Evolutionary conservation across 257 asterid species (phyloP).

Genomic region (Eucommia ulmoides): DNA sequence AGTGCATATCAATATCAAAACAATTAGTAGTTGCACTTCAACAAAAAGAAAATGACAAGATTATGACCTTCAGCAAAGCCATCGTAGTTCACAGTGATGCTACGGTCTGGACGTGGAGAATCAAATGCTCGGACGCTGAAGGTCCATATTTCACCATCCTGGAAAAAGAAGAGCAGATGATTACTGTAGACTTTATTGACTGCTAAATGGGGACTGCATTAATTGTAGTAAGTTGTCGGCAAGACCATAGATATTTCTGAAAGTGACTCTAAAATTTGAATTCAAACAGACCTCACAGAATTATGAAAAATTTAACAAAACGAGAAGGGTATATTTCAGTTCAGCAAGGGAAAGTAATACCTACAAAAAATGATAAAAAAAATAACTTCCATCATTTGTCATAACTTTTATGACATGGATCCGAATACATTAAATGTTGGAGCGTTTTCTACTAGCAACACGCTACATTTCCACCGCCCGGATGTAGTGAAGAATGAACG

Average conservation of each 20-base stretch:
- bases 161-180: slow-evolving; percentile 16
- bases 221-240: too few relatives aligned
- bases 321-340: too few relatives aligned
- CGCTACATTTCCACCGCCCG: too few relatives aligned
- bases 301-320: too few relatives aligned
- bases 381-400: too few relatives aligned
- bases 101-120: slow-evolving; percentile 62
- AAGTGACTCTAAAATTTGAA: not conserved
- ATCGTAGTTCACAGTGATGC: slow-evolving; percentile 74
- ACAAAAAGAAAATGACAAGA: not conserved
- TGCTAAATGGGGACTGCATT: not conserved
- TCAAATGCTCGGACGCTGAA: slow-evolving; percentile 87
- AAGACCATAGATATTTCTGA: too few relatives aligned
- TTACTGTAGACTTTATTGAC: not conserved
- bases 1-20: not conserved
- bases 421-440: too few relatives aligned
- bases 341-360: too few relatives aligned
- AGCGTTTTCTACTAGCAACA: too few relatives aligned
- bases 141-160: slow-evolving; percentile 99
- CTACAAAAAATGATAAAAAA: too few relatives aligned
- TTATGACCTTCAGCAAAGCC: slow-evolving; percentile 94
- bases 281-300: not conserved
- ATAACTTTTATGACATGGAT: too few relatives aligned
- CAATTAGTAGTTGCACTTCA: not conserved
- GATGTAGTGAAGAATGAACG: too few relatives aligned